Evolutionary conservation across 2,329 filamentous ascomycete genomes (phyloP), one percentile per base, ranked within the genome.

Genomic region (Beauveria caledonica): DNA sequence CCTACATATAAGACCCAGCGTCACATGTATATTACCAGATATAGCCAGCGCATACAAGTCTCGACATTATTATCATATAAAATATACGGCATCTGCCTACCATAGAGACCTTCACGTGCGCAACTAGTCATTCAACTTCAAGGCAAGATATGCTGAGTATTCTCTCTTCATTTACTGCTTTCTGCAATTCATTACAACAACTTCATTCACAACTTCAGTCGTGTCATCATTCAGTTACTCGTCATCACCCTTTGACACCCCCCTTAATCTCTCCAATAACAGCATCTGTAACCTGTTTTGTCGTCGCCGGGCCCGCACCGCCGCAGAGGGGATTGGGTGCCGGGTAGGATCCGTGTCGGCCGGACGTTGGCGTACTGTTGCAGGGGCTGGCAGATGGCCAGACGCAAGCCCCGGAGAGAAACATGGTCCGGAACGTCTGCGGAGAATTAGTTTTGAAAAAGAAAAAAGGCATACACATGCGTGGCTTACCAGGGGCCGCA

Each of bases 301-400:
- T 75, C 0, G 66, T 73, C 1, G 73, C 69, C n/a, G 57, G 76
- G 72, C 63, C 74, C 71, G 67, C 81, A 73, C 69, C 82, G 77
- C 21, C 72, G 69, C 0, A 86, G 73, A 0, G 84, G 84, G 0
- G 83, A 85, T 60, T 80, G 73, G 0, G 81, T 85, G 17, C 84
- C 84, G 9, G 76, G 77, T 61, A 87, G 79, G n/a, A 85, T 80
- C 19, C 79, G 80, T 2, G 82, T 86, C 0, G 85, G 86, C 2
- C 85, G 79, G 0, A 87, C 82, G 62, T 88, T 88, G 64, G 85
- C 84, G 64, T 86, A 88, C 64, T 87, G 84, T 65, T 87, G 85
- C 64, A 87, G 75, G 3, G 80, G 77, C 62, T 86, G 83, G 64
- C 85, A 82, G 66, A 88, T 86, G 1, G 84, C 83, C 1, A 88